A percentile compares a stretch with the other conserved stretches of the same genome.
These are phyloP conservation scores for Candida anglica DNA, from an alignment of 805 yeast genomes.

Conservation along the genomic window DNA sequence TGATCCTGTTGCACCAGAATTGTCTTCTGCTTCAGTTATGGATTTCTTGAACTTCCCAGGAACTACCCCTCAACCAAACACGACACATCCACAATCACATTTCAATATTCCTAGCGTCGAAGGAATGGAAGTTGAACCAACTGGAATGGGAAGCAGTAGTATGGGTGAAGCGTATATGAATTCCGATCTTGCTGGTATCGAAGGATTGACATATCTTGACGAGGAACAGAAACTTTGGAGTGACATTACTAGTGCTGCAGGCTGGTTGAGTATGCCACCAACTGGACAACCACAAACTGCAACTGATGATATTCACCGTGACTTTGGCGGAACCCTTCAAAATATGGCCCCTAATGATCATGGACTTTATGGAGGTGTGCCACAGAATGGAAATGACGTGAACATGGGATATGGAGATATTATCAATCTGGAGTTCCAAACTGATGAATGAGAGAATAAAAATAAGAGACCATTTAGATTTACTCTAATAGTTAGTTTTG, in stretches of 20 bases:
- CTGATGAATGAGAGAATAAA: slow-evolving; percentile 4
- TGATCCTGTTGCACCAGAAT: not conserved
- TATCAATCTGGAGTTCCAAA: slow-evolving; percentile 35
- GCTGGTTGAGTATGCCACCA: slow-evolving; percentile 51
- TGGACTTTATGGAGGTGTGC: too few relatives aligned
- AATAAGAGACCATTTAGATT: not conserved
- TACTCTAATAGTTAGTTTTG: not conserved
- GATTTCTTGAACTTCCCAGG: not conserved
- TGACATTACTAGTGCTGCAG: slow-evolving; percentile 72
- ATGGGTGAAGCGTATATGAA: slow-evolving; percentile 29
- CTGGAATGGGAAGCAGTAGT: not conserved
- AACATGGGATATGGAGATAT: slow-evolving; percentile 33
- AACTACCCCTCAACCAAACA: not conserved
- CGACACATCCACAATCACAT: not conserved
- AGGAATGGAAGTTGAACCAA: not conserved
- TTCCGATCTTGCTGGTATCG: slow-evolving; percentile 38
- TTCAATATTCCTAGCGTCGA: too few relatives aligned
- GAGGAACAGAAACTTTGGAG: slow-evolving; percentile 63
- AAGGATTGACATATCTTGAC: slow-evolving; percentile 37
- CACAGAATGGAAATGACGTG: not conserved
- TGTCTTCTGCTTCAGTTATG: not conserved
- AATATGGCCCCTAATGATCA: not conserved
- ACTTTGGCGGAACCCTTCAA: not conserved
- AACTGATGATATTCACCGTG: not conserved
- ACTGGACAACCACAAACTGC: slow-evolving; percentile 5